These are phyloP conservation scores for Evansstolkia leycettana DNA, from an alignment of 495 filamentous ascomycete genomes.

Conservation along the genomic window DNA sequence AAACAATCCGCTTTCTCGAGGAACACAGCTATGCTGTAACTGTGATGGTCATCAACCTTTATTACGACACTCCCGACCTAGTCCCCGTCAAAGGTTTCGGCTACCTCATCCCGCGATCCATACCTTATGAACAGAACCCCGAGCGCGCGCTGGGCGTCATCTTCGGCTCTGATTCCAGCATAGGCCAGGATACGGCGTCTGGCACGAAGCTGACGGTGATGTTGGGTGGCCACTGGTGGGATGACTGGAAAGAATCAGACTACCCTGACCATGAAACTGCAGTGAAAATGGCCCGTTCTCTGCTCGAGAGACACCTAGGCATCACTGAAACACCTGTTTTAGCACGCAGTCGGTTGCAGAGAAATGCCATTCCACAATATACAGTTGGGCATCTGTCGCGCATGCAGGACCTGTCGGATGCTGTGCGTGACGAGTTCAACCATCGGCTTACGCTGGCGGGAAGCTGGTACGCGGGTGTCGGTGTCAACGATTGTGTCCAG, in stretches of 20 bases:
- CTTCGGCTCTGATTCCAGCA: slow-evolving; percentile 65
- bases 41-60: slow-evolving; percentile 87
- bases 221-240: slow-evolving; percentile 92
- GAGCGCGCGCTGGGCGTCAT: slow-evolving; percentile 81
- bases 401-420: slow-evolving; percentile 44
- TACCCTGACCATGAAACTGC: slow-evolving; percentile 51
- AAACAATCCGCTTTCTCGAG: slow-evolving; percentile 23
- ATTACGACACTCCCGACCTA: slow-evolving; percentile 53
- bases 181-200: slow-evolving; percentile 36
- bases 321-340: slow-evolving; percentile 48
- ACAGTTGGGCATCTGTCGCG: slow-evolving; percentile 57
- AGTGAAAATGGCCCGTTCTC: slow-evolving; percentile 48
- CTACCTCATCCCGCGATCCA: slow-evolving; percentile 69
- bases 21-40: slow-evolving; percentile 52
- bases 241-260: slow-evolving; percentile 37
- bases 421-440: slow-evolving; percentile 44
- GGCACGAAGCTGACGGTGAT: slow-evolving; percentile 92
- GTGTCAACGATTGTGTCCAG: slow-evolving; percentile 53
- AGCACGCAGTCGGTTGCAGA: slow-evolving; percentile 48
- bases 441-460: slow-evolving; percentile 65
- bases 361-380: slow-evolving; percentile 84
- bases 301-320: slow-evolving; percentile 61
- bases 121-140: slow-evolving; percentile 62
- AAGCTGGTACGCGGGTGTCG: slow-evolving; percentile 55
- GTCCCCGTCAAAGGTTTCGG: slow-evolving; percentile 66